Evolutionary conservation across 2,329 filamentous ascomycete genomes (phyloP).

Genomic region (Monosporascus cannonballus): DNA sequence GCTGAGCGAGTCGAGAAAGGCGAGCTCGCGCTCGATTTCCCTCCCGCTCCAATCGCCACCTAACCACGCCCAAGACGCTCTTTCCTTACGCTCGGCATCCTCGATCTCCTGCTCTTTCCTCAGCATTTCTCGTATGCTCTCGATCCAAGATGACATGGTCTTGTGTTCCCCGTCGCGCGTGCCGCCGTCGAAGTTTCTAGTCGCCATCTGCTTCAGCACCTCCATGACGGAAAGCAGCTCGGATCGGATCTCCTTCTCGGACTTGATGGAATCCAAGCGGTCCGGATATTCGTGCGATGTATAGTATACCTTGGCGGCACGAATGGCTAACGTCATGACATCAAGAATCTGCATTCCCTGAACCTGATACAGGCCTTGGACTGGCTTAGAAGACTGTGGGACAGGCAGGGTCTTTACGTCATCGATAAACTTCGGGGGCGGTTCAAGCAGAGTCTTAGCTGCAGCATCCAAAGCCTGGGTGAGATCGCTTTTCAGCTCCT

Average conservation of each 20-base stretch:
- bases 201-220: slow-evolving; percentile 84
- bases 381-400: slow-evolving; percentile 24
- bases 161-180: slow-evolving; percentile 71
- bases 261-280: slow-evolving; percentile 77
- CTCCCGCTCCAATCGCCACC: slow-evolving; percentile 67
- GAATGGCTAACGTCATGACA: slow-evolving; percentile 89
- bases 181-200: slow-evolving; percentile 77
- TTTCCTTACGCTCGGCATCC: slow-evolving; percentile 61
- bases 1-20: slow-evolving; percentile 75
- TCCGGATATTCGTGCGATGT: slow-evolving; percentile 85
- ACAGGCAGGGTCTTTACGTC: slow-evolving; percentile 10
- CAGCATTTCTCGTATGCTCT: slow-evolving; percentile 70
- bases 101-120: slow-evolving; percentile 72
- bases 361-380: slow-evolving; percentile 73
- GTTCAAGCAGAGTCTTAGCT: slow-evolving; percentile 61
- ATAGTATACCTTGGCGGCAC: slow-evolving; percentile 94
- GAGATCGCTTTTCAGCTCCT: slow-evolving; percentile 62
- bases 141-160: slow-evolving; percentile 75
- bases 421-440: slow-evolving; percentile 25
- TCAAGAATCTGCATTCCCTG: slow-evolving; percentile 91
- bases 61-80: slow-evolving; percentile 75
- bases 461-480: slow-evolving; percentile 34
- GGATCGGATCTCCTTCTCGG: slow-evolving; percentile 76
- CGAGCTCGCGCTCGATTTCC: slow-evolving; percentile 72
- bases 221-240: slow-evolving; percentile 86